A percentile compares a stretch with the other conserved stretches of the same genome.
These are phyloP conservation scores for Pleurotus cornucopiae DNA, from an alignment of 768 basidiomycete genomes.

Conservation along the genomic window DNA sequence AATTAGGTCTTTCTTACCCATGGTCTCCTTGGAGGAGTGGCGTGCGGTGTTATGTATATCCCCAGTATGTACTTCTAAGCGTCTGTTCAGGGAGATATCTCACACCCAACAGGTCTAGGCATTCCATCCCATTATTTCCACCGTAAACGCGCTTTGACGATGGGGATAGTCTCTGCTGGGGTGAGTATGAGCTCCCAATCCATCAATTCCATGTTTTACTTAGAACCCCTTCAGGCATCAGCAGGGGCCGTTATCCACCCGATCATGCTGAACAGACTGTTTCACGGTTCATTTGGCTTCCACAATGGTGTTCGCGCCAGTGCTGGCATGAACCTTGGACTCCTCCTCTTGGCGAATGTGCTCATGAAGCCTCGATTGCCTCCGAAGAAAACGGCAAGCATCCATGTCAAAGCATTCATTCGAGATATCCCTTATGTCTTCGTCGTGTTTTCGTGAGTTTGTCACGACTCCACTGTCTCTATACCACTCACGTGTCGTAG, in stretches of 20 bases:
- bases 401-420: constrained; percentile 24
- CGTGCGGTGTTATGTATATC: constrained; percentile 43
- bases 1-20: constrained; percentile 47
- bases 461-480: not conserved
- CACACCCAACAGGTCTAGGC: constrained; percentile 28
- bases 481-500: constrained; percentile 11
- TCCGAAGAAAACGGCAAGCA: constrained; percentile 19
- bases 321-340: constrained; percentile 26
- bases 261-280: constrained; percentile 52
- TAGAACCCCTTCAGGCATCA: not conserved
- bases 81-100: too few species aligned
- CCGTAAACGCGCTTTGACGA: constrained; percentile 40
- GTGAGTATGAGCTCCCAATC: not conserved
- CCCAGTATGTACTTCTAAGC: constrained; percentile 19
- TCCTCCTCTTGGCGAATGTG: constrained; percentile 27
- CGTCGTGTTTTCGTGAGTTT: constrained; percentile 15
- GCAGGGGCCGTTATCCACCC: constrained; percentile 53
- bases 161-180: constrained; percentile 37
- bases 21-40: constrained; percentile 44
- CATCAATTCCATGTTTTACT: not conserved
- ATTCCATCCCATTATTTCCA: constrained; percentile 53
- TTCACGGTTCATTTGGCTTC: constrained; percentile 32
- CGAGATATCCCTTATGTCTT: constrained; percentile 26
- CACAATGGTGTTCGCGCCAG: constrained; percentile 35
- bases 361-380: constrained; percentile 33